Base-by-base conservation (phyloP, 2,329 filamentous ascomycete species). In the Phoma sp. region DNA sequence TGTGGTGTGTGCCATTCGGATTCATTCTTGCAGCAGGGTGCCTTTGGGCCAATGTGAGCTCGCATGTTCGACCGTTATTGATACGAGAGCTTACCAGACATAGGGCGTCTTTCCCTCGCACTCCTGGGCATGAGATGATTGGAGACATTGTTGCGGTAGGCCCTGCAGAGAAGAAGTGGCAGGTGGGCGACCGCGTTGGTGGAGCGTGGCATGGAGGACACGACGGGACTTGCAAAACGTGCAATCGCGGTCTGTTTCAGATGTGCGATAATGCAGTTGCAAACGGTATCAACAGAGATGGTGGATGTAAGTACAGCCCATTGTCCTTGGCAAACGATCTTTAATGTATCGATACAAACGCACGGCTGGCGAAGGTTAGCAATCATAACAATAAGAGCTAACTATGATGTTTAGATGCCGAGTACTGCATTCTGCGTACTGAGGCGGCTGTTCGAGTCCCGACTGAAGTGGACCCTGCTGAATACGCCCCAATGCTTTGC, bases 1-100 rank as follows among this genome's bases (percentile, higher is more conserved):
- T 90, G 86, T 62, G 89, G 89, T 36, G 83, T 93, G 42, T 92
- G 89, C 73, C 87, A 86, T 70, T 83, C 82, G 0, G 89, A 92
- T 63, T 37, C 26, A 6, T 65, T 68, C 29, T n/a, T 71, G n/a
- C 67, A 71, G 42, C 28, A 67, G 36, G 67, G 68, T 12, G 45
- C 47, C 12, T 56, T 69, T 32, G 67, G 66, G 14, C 34, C 36
- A 18, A 5, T 51, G n/a, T n/a, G n/a, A n/a, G n/a, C n/a, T n/a
- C n/a, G n/a, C n/a, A n/a, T n/a, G n/a, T n/a, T n/a, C n/a, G n/a
- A n/a, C n/a, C n/a, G n/a, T n/a, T n/a, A n/a, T n/a, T n/a, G n/a
- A n/a, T n/a, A n/a, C n/a, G n/a, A n/a, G n/a, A n/a, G n/a, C n/a
- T n/a, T n/a, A n/a, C n/a, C n/a, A n/a, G n/a, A n/a, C n/a, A n/a